A percentile compares a stretch with the other conserved stretches of the same genome.
phyloP scores from a whole-genome alignment of 768 basidiomycete species.

The Boletellus ananiceps region DNA sequence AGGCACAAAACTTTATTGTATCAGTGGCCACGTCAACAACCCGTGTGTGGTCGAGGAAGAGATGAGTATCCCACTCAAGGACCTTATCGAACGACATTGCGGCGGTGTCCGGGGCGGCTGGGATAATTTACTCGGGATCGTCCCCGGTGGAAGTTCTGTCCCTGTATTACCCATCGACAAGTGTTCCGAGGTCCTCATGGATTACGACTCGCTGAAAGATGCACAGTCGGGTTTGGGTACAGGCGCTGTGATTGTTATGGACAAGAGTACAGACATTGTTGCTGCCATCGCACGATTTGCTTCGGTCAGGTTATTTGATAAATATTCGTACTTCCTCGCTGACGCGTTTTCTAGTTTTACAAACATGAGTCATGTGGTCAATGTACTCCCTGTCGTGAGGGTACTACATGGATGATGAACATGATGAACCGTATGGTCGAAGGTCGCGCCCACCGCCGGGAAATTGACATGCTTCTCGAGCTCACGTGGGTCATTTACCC shows the following conservation, averaged over 20 bases:
- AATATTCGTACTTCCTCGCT: neutral
- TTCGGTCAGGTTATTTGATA: constrained; percentile 40
- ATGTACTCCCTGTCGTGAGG: constrained; percentile 91
- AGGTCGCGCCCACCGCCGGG: constrained; percentile 84
- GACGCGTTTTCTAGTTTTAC: constrained; percentile 66
- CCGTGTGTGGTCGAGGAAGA: constrained; percentile 98
- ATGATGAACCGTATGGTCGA: constrained; percentile 98
- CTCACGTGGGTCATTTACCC: constrained; percentile 58
- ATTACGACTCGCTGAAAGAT: constrained; percentile 96
- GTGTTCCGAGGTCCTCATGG: constrained; percentile 93
- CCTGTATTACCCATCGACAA: constrained; percentile 82
- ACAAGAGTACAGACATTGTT: constrained; percentile 95
- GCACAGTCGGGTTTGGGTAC: constrained; percentile 96
- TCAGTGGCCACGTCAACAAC: constrained; percentile 97
- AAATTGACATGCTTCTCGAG: constrained; percentile 98
- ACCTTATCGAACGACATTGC: constrained; percentile 94
- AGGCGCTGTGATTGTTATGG: constrained; percentile 98
- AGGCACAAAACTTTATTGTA: constrained; percentile 96
- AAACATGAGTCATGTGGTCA: constrained; percentile 99
- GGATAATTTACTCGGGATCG: constrained; percentile 95
- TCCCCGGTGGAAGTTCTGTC: constrained; percentile 93
- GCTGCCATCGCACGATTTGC: constrained; percentile 92
- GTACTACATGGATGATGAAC: constrained; percentile 99
- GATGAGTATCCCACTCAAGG: constrained; percentile 95
- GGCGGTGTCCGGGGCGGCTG: constrained; percentile 93